Conservation (phyloP, 495 filamentous ascomycete genomes). For the Trypethelium eluteriae region DNA sequence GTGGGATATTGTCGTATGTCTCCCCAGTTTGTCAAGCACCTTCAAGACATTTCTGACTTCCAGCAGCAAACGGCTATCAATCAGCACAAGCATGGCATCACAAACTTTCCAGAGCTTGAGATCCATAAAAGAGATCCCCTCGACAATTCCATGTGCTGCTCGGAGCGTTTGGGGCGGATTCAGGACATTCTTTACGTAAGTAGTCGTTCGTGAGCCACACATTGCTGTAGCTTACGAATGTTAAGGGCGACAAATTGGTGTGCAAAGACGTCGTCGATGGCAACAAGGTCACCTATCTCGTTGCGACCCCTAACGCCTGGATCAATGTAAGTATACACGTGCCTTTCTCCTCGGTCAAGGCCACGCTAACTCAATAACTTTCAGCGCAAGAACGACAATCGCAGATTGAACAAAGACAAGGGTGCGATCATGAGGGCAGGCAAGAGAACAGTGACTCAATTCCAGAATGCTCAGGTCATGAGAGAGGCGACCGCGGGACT, state of each 20-base stretch:
- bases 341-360: no score
- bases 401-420: slow-evolving; percentile 2
- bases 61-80: not conserved
- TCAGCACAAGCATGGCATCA: slow-evolving; percentile 6
- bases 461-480: not conserved
- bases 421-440: slow-evolving; percentile 8
- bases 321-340: not conserved
- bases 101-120: slow-evolving; percentile 9
- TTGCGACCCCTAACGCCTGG: slow-evolving; percentile 6
- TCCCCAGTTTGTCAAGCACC: not conserved
- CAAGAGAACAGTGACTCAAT: not conserved
- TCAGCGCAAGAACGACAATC: slow-evolving; percentile 10
- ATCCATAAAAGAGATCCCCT: not conserved
- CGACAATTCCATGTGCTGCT: slow-evolving; percentile 7
- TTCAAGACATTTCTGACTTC: not conserved
- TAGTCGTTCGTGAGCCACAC: not conserved
- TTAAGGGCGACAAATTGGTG: not conserved
- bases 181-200: slow-evolving; percentile 1
- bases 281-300: slow-evolving; percentile 3
- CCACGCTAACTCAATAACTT: not conserved
- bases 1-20: slow-evolving; percentile 6
- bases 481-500: not conserved
- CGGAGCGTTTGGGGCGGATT: not conserved
- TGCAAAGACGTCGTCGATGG: slow-evolving; percentile 9
- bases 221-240: not conserved